Evolutionary conservation across 2,329 filamentous ascomycete species (phyloP), one percentile per base, ranked within the genome.

Genomic region (Stachybotrys chartarum): DNA sequence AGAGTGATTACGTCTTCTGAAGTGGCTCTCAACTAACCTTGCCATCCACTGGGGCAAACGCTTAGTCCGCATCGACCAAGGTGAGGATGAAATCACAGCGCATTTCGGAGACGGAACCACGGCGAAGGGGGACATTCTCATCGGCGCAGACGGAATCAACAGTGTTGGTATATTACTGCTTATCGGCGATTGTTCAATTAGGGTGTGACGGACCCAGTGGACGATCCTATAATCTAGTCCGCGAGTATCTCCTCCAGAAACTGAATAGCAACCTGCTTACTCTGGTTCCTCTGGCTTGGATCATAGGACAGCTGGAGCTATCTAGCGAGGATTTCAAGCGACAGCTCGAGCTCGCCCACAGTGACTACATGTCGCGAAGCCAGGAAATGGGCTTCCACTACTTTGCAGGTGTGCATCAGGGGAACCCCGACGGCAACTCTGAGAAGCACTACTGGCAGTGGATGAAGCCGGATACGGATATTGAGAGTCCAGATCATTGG

Each of bases 121-220:
- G 1, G 72, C 68, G 4, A 69, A 63, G 3, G 78, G 78, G 0
- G 68, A 71, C n/a, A 64, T 80, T 3, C 62, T 80, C 1, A 65
- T 80, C 12, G 78, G 75, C 16, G 74, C 73, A 12, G 78, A 81
- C 59, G 78, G 78, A 6, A 63, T 69, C 6, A 68, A 67, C 45
- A 74, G 70, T 32, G 64, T 64, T 12, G 70, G 75, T 64, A 18
- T n/a, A 46, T 46, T 16, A 14, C 44, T n/a, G n/a, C n/a, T n/a
- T n/a, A n/a, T n/a, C n/a, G n/a, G n/a, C n/a, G n/a, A n/a, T n/a
- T n/a, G n/a, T n/a, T n/a, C n/a, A n/a, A n/a, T n/a, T n/a, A n/a
- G n/a, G n/a, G n/a, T n/a, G n/a, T n/a, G n/a, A n/a, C n/a, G n/a
- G n/a, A n/a, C n/a, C n/a, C n/a, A n/a, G n/a, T n/a, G n/a, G n/a